Conservation (phyloP, 805 yeast species). For the Komagataella populi region DNA sequence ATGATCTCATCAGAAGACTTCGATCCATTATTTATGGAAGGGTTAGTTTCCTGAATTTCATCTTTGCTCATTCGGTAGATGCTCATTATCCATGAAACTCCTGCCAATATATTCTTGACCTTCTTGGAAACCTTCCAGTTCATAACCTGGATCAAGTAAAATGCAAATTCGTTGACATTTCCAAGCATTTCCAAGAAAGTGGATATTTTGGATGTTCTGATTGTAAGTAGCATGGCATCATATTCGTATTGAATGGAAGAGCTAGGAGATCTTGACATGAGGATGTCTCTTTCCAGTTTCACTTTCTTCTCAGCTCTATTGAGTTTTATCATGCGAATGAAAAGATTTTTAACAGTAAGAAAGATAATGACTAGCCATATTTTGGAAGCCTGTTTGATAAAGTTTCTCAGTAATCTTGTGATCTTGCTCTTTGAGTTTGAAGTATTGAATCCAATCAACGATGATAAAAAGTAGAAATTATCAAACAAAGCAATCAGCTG, state of each 20-base stretch:
- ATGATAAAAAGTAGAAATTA: conserved; percentile 3
- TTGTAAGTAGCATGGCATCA: conserved; percentile 4
- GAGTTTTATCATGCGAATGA: conserved; percentile 10
- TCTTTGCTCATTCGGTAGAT: conserved; percentile 15
- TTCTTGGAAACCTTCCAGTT: conserved; percentile 10
- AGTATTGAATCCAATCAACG: not conserved
- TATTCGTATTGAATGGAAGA: conserved; percentile 1
- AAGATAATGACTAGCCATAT: conserved; percentile 15
- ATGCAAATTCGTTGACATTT: conserved; percentile 15
- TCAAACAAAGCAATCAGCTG: conserved; percentile 4
- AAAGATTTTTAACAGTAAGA: conserved; percentile 13
- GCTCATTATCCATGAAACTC: conserved; percentile 16
- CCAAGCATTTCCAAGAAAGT: conserved; percentile 15
- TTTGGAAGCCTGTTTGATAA: conserved; percentile 12
- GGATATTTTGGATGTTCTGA: conserved; percentile 13
- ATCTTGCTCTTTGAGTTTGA: not conserved
- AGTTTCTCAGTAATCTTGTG: conserved; percentile 1
- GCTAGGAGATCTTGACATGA: not conserved
- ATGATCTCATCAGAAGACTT: not conserved
- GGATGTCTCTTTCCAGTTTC: conserved; percentile 4
- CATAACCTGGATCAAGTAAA: conserved; percentile 13
- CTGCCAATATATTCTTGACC: conserved; percentile 9
- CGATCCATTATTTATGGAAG: conserved; percentile 3
- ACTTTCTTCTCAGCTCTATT: conserved; percentile 10
- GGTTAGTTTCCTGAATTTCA: conserved; percentile 9